Base-by-base conservation (phyloP, 2,329 filamentous ascomycete species). In the Sporothrix schenckii region DNA sequence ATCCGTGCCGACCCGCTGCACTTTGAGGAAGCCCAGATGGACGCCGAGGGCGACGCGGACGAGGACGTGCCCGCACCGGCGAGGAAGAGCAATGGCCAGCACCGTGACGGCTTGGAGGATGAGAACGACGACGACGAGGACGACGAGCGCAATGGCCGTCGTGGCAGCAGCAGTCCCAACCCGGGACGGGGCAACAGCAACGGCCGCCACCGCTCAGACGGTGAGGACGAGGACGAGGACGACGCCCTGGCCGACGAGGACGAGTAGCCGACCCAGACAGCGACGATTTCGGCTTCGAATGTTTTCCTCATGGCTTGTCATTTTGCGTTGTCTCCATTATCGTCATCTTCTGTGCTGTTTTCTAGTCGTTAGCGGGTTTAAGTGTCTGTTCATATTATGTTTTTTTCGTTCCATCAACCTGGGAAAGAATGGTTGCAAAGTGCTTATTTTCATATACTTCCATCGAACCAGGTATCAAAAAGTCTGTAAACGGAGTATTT, bases 1-100 rank as follows among this genome's bases (percentile, higher is more conserved):
- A 89, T 84, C 79, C 83, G 82, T 76, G 81, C 81, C 27, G 80
- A 86, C 72, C 86, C 86, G 3, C 83, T 86, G 39, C 84, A 84
- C 24, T 82, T 80, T 73, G 77, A 83, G 24, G 80, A 83, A 34
- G 80, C 80, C 21, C 79, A 77, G 14, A 77, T 78, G 78, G 78
- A 30, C 76, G 76, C 49, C n/a, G 71, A 73, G 44, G 76, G 75
- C 2, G 78, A 77, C 19, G 79, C 77, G 9, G 70, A 52, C 19
- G 70, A 58, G 13, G 61, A 61, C 6, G 58, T 76, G 11, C 11
- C 56, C 13, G 34, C 47, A 2, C 10, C 56, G 14, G 27, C 68
- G 24, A 53, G 39, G 16, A 39, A 34, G 44, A 60, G 66, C 56
- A 65, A 63, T 21, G 66, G 49, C 30, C 69, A 49, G 66, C 66